These are phyloP conservation scores for Sutorius australiensis DNA, from an alignment of 768 basidiomycete species.

Conservation along the genomic window DNA sequence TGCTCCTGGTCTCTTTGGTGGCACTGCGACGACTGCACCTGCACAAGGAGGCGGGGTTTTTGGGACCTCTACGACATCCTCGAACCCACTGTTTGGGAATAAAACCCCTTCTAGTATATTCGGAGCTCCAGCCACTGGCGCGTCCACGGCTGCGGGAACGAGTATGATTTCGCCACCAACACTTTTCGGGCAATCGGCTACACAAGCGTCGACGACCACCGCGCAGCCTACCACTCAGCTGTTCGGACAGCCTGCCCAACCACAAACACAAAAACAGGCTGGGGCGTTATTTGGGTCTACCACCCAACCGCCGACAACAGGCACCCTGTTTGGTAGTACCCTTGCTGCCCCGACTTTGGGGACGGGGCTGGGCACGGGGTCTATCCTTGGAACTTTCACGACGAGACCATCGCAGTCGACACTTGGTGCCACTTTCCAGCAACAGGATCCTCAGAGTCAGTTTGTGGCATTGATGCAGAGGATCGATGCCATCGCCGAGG, in stretches of 20 bases:
- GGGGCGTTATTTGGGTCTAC: conserved; percentile 34
- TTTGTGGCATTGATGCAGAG: conserved; percentile 50
- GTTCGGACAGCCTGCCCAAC: conserved; percentile 22
- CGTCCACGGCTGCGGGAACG: neutral
- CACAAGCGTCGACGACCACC: conserved; percentile 12
- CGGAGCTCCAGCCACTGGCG: conserved; percentile 27
- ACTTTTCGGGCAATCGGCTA: conserved; percentile 30
- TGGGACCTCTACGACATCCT: conserved; percentile 23
- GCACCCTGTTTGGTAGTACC: conserved; percentile 36
- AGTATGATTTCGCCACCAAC: conserved; percentile 22
- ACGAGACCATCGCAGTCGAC: conserved; percentile 34
- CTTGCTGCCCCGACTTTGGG: conserved; percentile 33
- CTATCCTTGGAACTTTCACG: conserved; percentile 29
- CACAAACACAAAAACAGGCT: conserved; percentile 20
- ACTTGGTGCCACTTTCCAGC: conserved; percentile 38
- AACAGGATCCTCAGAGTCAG: conserved; percentile 60
- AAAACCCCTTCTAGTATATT: conserved; percentile 28
- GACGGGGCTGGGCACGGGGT: conserved; percentile 21
- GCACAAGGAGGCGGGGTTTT: conserved; percentile 24
- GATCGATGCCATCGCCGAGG: conserved; percentile 60
- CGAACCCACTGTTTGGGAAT: conserved; percentile 37
- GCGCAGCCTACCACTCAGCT: conserved; percentile 17
- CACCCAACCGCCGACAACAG: conserved; percentile 22
- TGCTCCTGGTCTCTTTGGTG: conserved; percentile 28
- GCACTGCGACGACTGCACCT: conserved; percentile 16